Evolutionary conservation across 2,329 filamentous ascomycete species (phyloP).

Genomic region (Colletotrichum simmondsii): DNA sequence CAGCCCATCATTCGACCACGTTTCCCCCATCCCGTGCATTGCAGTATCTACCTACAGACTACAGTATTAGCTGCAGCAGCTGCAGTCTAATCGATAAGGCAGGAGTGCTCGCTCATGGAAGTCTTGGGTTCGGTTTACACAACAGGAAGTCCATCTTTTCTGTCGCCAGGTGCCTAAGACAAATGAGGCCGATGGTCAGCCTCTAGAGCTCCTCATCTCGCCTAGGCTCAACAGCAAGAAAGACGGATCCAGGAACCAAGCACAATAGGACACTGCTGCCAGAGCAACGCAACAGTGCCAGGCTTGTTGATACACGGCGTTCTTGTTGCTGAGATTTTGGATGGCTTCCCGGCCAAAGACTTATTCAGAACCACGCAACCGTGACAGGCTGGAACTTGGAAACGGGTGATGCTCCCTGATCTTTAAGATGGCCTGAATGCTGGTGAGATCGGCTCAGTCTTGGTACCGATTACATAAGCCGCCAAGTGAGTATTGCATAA

Average conservation of each 20-base stretch:
- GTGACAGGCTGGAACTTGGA: too few relatives aligned
- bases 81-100: background rate
- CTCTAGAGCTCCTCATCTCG: background rate
- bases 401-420: background rate
- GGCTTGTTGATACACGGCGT: background rate
- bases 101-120: too few relatives aligned
- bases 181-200: background rate
- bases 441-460: background rate
- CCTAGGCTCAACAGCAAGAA: background rate
- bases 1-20: conserved; percentile 15
- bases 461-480: background rate
- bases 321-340: background rate
- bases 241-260: background rate
- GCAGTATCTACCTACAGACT: background rate
- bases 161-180: too few relatives aligned
- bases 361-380: too few relatives aligned
- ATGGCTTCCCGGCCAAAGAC: background rate
- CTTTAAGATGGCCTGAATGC: background rate
- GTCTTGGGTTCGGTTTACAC: too few relatives aligned
- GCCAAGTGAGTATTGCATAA: background rate
- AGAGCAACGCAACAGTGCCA: conserved; percentile 8
- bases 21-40: background rate
- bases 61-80: background rate
- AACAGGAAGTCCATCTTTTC: too few relatives aligned
- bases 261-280: conserved; percentile 1